Conservation (phyloP, 805 yeast species). For the Saccharomycopsis olivae region DNA sequence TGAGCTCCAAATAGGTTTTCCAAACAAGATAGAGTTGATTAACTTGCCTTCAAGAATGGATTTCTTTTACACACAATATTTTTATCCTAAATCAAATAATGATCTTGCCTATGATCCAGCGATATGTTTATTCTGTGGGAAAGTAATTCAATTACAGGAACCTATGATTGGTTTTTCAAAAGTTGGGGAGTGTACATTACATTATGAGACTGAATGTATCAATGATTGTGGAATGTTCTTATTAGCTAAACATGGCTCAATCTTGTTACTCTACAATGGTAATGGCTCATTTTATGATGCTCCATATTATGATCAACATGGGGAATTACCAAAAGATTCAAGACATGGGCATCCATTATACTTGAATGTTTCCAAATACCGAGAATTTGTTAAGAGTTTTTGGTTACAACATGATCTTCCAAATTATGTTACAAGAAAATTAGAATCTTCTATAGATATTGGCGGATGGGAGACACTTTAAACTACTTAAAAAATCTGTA, state of each 20-base stretch:
- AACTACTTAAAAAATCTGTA: too few species aligned
- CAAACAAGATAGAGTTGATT: slow-evolving; percentile 52
- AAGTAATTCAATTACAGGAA: slow-evolving; percentile 55
- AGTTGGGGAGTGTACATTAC: slow-evolving; percentile 79
- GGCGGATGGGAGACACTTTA: slow-evolving; percentile 94
- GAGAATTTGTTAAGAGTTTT: slow-evolving; percentile 49
- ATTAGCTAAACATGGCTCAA: slow-evolving; percentile 55
- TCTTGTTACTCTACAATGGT: slow-evolving; percentile 55
- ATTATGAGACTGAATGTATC: slow-evolving; percentile 52
- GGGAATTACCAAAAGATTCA: slow-evolving; percentile 68
- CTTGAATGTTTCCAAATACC: slow-evolving; percentile 51
- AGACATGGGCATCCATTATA: slow-evolving; percentile 61
- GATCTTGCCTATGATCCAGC: slow-evolving; percentile 57
- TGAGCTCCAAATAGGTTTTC: slow-evolving; percentile 39
- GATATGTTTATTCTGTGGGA: slow-evolving; percentile 75
- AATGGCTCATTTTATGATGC: slow-evolving; percentile 79
- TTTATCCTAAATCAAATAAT: slow-evolving; percentile 33
- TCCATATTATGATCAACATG: slow-evolving; percentile 80
- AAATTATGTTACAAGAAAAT: slow-evolving; percentile 63
- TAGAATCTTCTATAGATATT: slow-evolving; percentile 70
- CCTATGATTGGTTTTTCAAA: slow-evolving; percentile 38
- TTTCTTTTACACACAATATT: slow-evolving; percentile 51
- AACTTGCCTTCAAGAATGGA: slow-evolving; percentile 60
- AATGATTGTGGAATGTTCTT: slow-evolving; percentile 61
- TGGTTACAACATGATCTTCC: slow-evolving; percentile 78